A percentile compares a stretch with the other conserved stretches of the same genome.
Evolutionary conservation across 495 filamentous ascomycete species (phyloP).

Genomic region (Lepraria neglecta): DNA sequence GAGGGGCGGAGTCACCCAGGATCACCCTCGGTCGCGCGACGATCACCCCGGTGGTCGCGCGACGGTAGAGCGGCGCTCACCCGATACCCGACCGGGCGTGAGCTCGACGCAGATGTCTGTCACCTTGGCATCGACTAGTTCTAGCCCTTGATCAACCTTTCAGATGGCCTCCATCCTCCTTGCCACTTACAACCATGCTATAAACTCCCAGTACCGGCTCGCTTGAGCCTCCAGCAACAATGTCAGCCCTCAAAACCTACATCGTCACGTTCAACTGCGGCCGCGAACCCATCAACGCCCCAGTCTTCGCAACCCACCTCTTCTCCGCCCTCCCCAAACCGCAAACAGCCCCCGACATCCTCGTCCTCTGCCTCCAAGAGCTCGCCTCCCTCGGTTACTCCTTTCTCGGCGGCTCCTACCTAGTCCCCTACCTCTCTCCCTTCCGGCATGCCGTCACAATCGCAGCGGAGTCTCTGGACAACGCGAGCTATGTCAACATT

Average conservation of each 20-base stretch:
- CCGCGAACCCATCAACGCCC: constrained; percentile 54
- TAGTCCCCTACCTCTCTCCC: constrained; percentile 67
- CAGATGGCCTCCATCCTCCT: not conserved
- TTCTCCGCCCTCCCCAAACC: constrained; percentile 58
- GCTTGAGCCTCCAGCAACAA: constrained; percentile 17
- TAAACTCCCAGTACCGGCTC: constrained; percentile 4
- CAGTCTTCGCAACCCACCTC: constrained; percentile 62
- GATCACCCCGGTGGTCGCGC: too few species aligned
- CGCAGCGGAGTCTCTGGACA: constrained; percentile 44
- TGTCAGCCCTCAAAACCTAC: constrained; percentile 54
- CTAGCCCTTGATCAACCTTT: not conserved
- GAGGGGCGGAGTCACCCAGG: too few species aligned
- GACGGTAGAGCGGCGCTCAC: too few species aligned
- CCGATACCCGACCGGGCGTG: too few species aligned
- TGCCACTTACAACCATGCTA: not conserved
- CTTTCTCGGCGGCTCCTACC: constrained; percentile 77
- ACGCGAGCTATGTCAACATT: constrained; percentile 44
- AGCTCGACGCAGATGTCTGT: too few species aligned
- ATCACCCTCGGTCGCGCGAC: too few species aligned
- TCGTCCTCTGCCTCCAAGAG: constrained; percentile 81
- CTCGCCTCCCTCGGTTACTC: constrained; percentile 75
- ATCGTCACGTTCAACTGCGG: constrained; percentile 90
- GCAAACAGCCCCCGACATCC: constrained; percentile 59
- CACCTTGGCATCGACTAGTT: not conserved
- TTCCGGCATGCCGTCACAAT: constrained; percentile 62